Base-by-base conservation (phyloP, 1,139 yeast species). In the Yamadazyma diospyri region DNA sequence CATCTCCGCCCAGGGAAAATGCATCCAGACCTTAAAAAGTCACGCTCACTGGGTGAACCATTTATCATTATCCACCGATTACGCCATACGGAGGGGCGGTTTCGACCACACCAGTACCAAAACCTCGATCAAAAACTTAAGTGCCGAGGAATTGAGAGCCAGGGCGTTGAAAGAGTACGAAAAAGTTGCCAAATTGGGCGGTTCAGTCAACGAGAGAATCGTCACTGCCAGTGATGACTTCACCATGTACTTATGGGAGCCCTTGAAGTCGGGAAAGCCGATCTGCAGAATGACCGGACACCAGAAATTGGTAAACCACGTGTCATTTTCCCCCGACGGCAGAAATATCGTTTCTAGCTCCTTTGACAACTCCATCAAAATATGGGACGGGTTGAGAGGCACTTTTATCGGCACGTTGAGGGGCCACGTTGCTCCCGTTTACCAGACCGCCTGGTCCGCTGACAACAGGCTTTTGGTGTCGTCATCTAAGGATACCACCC, bases 31-130 rank as follows among this genome's bases (percentile, higher is more conserved):
- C 1, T 64, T 92, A 43, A 81, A 80, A 55, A 76, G 94, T 29
- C 99, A 92, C 56, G 97, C 95, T 2, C 98, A 94, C 59, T 92
- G 99, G 97, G 94, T 92, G 32, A 92, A 92, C 55, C 97, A 92
- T 59, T 69, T 92, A 42, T 84, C 97, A 0, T 65, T 92, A 29
- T 85, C 95, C 2, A 89, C 97, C 0, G 99, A 92, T 52, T 82
- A 82, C 50, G 95, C 80, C 1, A 64, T 92, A 35, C 69, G 97
- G 43, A 76, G 81, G 43, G 98, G 66, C 17, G 64, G 63, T 23
- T 60, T 53, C 37, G 64, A 59, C 36, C 59, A 60, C 43, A 49
- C 48, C 2, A 45, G 59, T 16, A 45, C 46, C 14, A 47, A 42
- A 29, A 45, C 50, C 3, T 44, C 58, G 2, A 25, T 32, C 10